phyloP scores from a whole-genome alignment of 805 yeast genomes.

The Candida chilensis region DNA sequence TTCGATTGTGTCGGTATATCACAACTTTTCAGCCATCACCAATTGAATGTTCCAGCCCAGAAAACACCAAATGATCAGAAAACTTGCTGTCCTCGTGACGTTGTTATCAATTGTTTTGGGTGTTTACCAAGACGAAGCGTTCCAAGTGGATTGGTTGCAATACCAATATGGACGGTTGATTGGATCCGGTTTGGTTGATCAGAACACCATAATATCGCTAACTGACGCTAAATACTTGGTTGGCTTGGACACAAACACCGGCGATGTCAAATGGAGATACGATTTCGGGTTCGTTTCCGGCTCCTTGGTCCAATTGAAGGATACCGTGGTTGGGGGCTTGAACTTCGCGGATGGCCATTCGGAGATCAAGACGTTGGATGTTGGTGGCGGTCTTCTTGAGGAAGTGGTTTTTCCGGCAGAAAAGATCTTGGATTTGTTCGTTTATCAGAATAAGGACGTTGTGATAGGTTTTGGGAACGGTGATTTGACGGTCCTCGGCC shows the following conservation, averaged over 20 bases:
- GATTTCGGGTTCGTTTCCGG: slow-evolving; percentile 11
- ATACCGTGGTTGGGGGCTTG: slow-evolving; percentile 2
- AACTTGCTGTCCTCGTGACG: too few species aligned
- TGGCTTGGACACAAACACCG: slow-evolving; percentile 10
- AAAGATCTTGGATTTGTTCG: not conserved
- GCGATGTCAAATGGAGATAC: slow-evolving; percentile 16
- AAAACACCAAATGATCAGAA: too few species aligned
- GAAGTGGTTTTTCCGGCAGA: not conserved
- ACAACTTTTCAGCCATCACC: too few species aligned
- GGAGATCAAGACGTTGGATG: not conserved
- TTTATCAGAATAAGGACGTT: not conserved
- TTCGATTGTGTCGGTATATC: too few species aligned
- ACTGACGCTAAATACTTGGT: slow-evolving; percentile 15
- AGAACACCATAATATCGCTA: slow-evolving; percentile 10
- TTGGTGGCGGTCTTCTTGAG: not conserved
- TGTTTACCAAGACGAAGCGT: slow-evolving; percentile 42
- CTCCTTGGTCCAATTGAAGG: slow-evolving; percentile 4
- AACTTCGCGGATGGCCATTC: not conserved
- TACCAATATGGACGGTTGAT: slow-evolving; percentile 31
- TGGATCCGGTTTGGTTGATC: slow-evolving; percentile 4
- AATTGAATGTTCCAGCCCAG: too few species aligned
- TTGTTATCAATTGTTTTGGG: slow-evolving; percentile 4
- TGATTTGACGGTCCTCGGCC: not conserved
- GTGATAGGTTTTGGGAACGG: not conserved
- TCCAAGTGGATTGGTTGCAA: slow-evolving; percentile 44